Conservation (phyloP, 176 grass and related monocot genomes). For the Themeda triandra region DNA sequence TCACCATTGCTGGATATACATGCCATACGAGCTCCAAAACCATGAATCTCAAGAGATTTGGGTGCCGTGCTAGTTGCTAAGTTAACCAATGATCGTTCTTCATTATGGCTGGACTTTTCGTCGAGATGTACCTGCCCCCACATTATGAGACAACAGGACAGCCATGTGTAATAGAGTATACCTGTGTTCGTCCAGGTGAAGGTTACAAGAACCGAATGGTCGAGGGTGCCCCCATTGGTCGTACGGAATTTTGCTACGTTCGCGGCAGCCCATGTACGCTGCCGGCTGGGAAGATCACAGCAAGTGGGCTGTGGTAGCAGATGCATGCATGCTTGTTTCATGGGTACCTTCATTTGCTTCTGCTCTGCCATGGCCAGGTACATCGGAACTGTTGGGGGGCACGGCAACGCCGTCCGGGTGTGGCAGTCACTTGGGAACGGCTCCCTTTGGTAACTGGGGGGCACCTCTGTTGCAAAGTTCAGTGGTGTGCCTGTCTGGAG, state of each 20-base stretch:
- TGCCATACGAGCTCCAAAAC: background rate
- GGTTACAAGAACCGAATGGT: background rate
- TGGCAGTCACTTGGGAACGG: background rate
- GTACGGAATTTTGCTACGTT: background rate
- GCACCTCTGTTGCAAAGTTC: background rate
- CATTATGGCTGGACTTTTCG: background rate
- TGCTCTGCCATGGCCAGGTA: background rate
- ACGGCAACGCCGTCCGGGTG: background rate
- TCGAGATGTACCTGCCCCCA: background rate
- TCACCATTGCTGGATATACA: background rate
- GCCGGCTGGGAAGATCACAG: conserved; percentile 7
- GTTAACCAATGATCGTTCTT: too few species aligned
- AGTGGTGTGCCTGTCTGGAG: background rate
- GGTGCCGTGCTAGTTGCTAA: background rate
- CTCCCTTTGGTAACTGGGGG: too few species aligned
- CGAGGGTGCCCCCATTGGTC: background rate
- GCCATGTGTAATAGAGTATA: background rate
- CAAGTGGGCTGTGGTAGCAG: background rate
- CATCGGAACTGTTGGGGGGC: background rate
- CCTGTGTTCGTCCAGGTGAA: background rate
- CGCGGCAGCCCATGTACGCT: conserved; percentile 18
- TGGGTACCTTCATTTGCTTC: background rate
- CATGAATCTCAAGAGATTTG: background rate
- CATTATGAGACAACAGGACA: conserved; percentile 1
- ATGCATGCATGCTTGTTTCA: too few species aligned